Conservation (phyloP, 2,329 filamentous ascomycete species). For the Fusarium sp. region DNA sequence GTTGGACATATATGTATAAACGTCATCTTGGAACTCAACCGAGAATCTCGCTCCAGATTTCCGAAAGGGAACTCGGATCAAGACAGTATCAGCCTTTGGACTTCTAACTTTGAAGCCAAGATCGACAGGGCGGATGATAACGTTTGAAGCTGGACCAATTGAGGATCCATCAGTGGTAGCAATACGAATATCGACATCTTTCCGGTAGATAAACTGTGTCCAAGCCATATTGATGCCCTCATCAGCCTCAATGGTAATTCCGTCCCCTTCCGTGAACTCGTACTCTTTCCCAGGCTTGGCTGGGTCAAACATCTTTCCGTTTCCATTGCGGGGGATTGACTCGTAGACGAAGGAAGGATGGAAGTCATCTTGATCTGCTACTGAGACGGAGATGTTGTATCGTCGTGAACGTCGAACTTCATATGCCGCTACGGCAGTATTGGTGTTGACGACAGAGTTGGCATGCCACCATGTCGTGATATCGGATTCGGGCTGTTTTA, state of each 20-base stretch:
- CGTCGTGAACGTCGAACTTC: neutral
- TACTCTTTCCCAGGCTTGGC: neutral
- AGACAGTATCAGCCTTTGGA: rapidly evolving
- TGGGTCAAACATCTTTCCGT: neutral
- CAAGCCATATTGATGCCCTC: neutral
- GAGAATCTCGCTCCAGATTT: neutral
- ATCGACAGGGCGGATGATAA: neutral
- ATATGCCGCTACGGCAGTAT: neutral
- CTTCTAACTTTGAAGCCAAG: rapidly evolving
- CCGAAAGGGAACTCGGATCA: neutral
- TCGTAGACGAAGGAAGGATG: neutral
- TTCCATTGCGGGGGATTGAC: neutral
- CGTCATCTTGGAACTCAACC: neutral
- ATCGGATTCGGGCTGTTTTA: rapidly evolving
- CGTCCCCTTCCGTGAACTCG: neutral
- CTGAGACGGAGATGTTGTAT: neutral
- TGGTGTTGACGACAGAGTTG: neutral
- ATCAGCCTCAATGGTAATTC: neutral
- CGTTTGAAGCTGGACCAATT: neutral
- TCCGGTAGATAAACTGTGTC: neutral
- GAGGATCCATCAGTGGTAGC: neutral
- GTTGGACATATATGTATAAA: neutral
- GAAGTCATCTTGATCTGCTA: neutral
- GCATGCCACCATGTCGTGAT: neutral
- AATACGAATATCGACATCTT: neutral